These are phyloP conservation scores for Cetraspora pellucida DNA, from an alignment of 192 early-diverging fungal genomes.

Conservation along the genomic window DNA sequence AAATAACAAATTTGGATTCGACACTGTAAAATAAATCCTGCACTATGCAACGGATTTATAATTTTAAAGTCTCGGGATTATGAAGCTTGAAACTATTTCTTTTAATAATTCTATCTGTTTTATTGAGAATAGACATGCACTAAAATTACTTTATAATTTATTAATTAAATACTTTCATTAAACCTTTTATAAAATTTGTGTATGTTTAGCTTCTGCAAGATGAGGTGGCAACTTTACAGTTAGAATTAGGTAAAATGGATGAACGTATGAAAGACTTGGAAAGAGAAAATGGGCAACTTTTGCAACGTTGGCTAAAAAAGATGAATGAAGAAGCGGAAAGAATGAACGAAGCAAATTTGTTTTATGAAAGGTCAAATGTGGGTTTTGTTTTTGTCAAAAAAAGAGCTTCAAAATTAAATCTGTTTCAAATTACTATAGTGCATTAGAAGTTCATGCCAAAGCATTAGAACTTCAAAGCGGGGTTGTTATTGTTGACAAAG, in stretches of 20 bases:
- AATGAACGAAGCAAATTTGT: slow-evolving; percentile 92
- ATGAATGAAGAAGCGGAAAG: slow-evolving; percentile 87
- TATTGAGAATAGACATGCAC: background rate
- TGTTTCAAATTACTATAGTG: background rate
- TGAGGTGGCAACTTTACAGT: slow-evolving; percentile 85
- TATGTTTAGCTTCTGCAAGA: slow-evolving; percentile 77
- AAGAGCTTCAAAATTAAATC: background rate
- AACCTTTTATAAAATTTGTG: background rate
- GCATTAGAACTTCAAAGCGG: slow-evolving; percentile 24
- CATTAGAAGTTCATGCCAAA: slow-evolving; percentile 27
- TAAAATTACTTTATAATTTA: background rate
- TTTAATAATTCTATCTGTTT: background rate
- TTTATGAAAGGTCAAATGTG: slow-evolving; percentile 72
- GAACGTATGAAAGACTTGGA: slow-evolving; percentile 68
- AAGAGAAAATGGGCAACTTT: slow-evolving; percentile 81
- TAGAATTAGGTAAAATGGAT: slow-evolving; percentile 83
- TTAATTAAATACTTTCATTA: background rate
- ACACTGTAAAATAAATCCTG: too few relatives aligned
- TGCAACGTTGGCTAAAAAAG: slow-evolving; percentile 90
- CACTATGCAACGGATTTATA: too few relatives aligned
- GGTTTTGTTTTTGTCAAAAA: background rate
- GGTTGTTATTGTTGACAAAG: slow-evolving; percentile 33
- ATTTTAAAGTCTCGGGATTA: too few relatives aligned
- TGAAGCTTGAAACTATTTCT: too few relatives aligned
- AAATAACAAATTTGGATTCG: too few relatives aligned